Conservation (phyloP, 1,284 basidiomycete species). For the Pyrrhoderma noxium region DNA sequence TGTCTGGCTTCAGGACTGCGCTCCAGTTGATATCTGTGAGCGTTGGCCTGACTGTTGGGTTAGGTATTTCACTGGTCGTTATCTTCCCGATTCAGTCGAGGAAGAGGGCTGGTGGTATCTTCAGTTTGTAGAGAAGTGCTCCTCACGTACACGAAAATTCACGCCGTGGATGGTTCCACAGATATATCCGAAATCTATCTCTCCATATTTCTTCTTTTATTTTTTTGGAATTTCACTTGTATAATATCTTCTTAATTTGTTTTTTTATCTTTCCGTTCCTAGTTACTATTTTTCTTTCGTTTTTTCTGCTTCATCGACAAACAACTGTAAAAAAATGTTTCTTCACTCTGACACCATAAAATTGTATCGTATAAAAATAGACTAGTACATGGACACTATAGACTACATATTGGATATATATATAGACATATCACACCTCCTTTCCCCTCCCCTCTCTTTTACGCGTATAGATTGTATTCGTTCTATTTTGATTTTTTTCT, state of each 20-base stretch:
- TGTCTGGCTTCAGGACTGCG: slow-evolving; percentile 62
- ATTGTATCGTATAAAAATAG: no score
- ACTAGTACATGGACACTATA: no score
- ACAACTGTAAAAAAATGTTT: background rate
- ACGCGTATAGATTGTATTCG: background rate
- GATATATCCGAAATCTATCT: background rate
- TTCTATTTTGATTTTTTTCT: background rate
- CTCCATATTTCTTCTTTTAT: background rate
- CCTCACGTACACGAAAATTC: background rate
- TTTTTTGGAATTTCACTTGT: background rate
- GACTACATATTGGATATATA: background rate
- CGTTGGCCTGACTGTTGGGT: slow-evolving; percentile 65
- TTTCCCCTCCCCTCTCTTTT: background rate
- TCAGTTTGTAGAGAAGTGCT: slow-evolving; percentile 37
- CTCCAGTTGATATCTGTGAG: slow-evolving; percentile 57
- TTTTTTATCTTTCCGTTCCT: background rate
- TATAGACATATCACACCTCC: background rate
- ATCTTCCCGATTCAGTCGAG: slow-evolving; percentile 54
- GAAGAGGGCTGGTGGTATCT: slow-evolving; percentile 49
- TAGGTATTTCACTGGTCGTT: slow-evolving; percentile 52
- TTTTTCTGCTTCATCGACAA: background rate
- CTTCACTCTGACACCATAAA: background rate
- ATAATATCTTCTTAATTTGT: background rate
- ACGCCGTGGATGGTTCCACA: background rate
- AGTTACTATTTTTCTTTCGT: background rate